Base-by-base conservation (phyloP, 176 grass and related monocot species). In the Aegilops bicornis region DNA sequence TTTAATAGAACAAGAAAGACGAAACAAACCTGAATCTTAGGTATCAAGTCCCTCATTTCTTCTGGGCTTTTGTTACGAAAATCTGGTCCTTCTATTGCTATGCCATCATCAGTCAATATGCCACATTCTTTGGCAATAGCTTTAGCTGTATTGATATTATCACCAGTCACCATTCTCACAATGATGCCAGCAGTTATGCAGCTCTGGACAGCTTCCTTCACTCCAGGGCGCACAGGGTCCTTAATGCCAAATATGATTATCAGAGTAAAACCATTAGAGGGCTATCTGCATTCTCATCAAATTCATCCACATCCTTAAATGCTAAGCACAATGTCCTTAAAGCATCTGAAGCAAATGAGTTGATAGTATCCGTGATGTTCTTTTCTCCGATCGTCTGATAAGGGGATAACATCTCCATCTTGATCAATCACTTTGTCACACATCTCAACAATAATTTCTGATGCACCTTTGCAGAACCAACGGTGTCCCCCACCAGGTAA, bases 41-140 rank as follows among this genome's bases (percentile, higher is more conserved):
- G 93, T 37, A 98, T 92, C 82, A 95, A 65, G 14, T 91, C 79
- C 82, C 82, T 94, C 96, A 96, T 89, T 76, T 96, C 93, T 69
- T 96, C 84, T 9, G 79, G 79, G 84, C 78, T 92, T 83, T 91
- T 98, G 30, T 58, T 89, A 40, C 79, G 88, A 29, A 98, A 98
- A 30, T 98, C 96, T 76, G 84, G 37, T 58, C 93, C 96, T 87
- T 98, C 96, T 88, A 98, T 94, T 59, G 96, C 91, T 82, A 92
- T 70, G 14, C 94, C 93, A 88, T 90, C 88, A 67, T 93, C 92
- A 7, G 88, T 94, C 52, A 98, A 83, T 83, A 98, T 94, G 77
- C 96, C 96, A 86, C 93, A 96, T 71, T 98, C 96, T 88, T 89
- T 94, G 70, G 96, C 96, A 73, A 98, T 98, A 91, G 96, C 96